These are phyloP conservation scores for Talaromyces proteolyticus DNA, from an alignment of 495 filamentous ascomycete species.

Conservation along the genomic window DNA sequence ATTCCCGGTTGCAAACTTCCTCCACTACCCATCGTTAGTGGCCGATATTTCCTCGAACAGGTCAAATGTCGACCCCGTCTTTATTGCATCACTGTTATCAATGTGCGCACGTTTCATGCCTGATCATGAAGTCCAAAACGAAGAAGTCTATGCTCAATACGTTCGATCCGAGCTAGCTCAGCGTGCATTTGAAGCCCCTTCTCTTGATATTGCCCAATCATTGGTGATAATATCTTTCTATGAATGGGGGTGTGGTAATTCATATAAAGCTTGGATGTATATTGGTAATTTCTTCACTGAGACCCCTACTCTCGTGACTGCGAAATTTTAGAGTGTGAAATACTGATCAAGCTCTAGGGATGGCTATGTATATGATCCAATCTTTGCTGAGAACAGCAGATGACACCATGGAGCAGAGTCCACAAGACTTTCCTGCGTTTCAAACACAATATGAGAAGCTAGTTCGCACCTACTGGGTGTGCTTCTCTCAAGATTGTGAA, in stretches of 20 bases:
- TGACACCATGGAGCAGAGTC: slow-evolving; percentile 36
- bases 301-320: no score
- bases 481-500: slow-evolving; percentile 40
- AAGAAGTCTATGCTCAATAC: slow-evolving; percentile 31
- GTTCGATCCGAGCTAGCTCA: slow-evolving; percentile 29
- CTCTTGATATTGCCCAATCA: slow-evolving; percentile 35
- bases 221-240: slow-evolving; percentile 38
- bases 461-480: slow-evolving; percentile 40
- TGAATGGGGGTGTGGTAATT: slow-evolving; percentile 38
- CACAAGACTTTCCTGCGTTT: slow-evolving; percentile 31
- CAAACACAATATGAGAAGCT: slow-evolving; percentile 39
- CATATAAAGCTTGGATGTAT: slow-evolving; percentile 43
- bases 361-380: slow-evolving; percentile 44
- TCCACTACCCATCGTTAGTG: slow-evolving; percentile 38
- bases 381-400: slow-evolving; percentile 38
- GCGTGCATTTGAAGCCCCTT: slow-evolving; percentile 33
- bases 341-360: slow-evolving; percentile 26
- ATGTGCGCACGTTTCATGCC: slow-evolving; percentile 34
- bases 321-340: slow-evolving; percentile 4
- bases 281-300: slow-evolving; percentile 22
- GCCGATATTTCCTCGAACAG: slow-evolving; percentile 30
- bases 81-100: slow-evolving; percentile 32
- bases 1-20: slow-evolving; percentile 37
- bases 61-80: slow-evolving; percentile 31
- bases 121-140: slow-evolving; percentile 19